Evolutionary conservation across 2,329 filamentous ascomycete species (phyloP).

Genomic region (Sporothrix globosa): DNA sequence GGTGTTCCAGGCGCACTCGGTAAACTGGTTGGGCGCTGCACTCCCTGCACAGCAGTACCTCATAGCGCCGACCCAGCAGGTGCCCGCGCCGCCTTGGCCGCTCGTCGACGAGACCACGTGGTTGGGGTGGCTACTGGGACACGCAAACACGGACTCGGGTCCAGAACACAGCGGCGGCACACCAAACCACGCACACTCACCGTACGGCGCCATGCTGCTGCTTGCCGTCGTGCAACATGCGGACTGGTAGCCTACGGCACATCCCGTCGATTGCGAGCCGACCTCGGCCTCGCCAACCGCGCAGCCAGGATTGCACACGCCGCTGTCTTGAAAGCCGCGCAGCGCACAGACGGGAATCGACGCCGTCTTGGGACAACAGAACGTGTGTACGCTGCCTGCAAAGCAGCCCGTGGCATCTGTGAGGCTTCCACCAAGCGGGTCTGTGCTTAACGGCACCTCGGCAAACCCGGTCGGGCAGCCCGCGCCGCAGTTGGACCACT

Average conservation of each 20-base stretch:
- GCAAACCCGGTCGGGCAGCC: not conserved
- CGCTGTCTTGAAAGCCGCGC: constrained; percentile 1
- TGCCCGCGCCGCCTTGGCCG: not conserved
- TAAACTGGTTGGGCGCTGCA: not conserved
- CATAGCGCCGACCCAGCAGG: constrained; percentile 7
- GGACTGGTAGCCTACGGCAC: not conserved
- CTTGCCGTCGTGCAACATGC: not conserved
- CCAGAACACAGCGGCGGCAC: not conserved
- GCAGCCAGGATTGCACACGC: not conserved
- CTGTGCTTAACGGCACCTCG: not conserved
- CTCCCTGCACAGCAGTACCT: not conserved
- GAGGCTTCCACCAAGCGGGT: not conserved
- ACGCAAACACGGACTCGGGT: not conserved
- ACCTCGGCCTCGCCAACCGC: constrained; percentile 11
- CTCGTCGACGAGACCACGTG: not conserved
- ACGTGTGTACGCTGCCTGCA: not conserved
- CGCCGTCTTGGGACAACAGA: constrained; percentile 6
- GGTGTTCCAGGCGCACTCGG: not conserved
- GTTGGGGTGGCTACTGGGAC: not conserved
- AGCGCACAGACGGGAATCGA: not conserved
- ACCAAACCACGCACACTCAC: not conserved
- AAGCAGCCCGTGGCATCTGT: not conserved
- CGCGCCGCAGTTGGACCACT: constrained; percentile 19
- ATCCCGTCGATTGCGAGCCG: not conserved
- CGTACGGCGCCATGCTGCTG: constrained; percentile 1